phyloP scores from a whole-genome alignment of 495 filamentous ascomycete species.

The Penicillium mononematosum region DNA sequence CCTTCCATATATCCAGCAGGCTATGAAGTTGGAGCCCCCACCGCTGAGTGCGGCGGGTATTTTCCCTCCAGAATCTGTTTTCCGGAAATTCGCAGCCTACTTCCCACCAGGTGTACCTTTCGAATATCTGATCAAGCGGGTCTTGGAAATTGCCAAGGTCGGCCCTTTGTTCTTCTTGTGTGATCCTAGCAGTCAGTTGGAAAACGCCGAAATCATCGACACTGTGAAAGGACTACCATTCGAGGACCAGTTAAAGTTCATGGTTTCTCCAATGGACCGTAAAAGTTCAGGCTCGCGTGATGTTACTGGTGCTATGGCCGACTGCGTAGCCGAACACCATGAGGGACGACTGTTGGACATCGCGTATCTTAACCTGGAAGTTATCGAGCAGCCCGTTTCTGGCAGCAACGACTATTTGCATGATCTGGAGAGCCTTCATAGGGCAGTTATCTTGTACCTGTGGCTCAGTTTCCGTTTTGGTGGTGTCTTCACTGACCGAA shows the following conservation, averaged over 20 bases:
- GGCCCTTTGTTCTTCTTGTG: slow-evolving; percentile 73
- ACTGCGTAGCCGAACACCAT: slow-evolving; percentile 62
- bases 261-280: slow-evolving; percentile 59
- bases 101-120: slow-evolving; percentile 77
- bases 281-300: slow-evolving; percentile 23
- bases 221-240: slow-evolving; percentile 60
- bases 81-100: slow-evolving; percentile 71
- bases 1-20: slow-evolving; percentile 56
- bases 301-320: slow-evolving; percentile 59
- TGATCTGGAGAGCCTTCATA: slow-evolving; percentile 74
- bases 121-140: slow-evolving; percentile 68
- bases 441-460: slow-evolving; percentile 75
- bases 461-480: slow-evolving; percentile 76
- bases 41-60: slow-evolving; percentile 74
- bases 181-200: slow-evolving; percentile 53
- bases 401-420: slow-evolving; percentile 53
- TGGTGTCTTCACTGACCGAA: slow-evolving; percentile 76
- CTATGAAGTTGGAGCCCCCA: slow-evolving; percentile 60
- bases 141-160: slow-evolving; percentile 62
- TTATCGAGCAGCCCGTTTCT: slow-evolving; percentile 57
- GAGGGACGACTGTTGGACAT: slow-evolving; percentile 68
- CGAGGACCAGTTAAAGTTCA: slow-evolving; percentile 70
- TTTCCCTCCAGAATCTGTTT: slow-evolving; percentile 60
- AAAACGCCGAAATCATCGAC: slow-evolving; percentile 69
- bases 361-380: slow-evolving; percentile 58